Conservation (phyloP, 805 yeast species). For the Starmerella bacillaris region DNA sequence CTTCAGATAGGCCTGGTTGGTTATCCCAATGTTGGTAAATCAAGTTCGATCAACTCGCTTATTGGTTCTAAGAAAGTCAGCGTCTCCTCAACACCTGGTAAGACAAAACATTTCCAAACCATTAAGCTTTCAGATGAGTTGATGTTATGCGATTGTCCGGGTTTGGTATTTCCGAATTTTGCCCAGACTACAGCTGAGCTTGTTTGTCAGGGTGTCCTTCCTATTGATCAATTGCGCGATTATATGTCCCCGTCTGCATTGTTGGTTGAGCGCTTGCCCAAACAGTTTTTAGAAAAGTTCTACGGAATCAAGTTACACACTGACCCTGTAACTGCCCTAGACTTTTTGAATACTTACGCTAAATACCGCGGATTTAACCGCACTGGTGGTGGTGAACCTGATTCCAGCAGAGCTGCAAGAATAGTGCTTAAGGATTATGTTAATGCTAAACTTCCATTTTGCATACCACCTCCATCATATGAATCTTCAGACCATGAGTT, state of each 20-base stretch:
- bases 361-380: conserved; percentile 88
- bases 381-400: conserved; percentile 92
- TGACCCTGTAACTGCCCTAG: conserved; percentile 61
- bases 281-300: conserved; percentile 68
- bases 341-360: conserved; percentile 77
- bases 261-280: conserved; percentile 77
- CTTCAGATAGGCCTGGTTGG: conserved; percentile 92
- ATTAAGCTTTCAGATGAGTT: conserved; percentile 68
- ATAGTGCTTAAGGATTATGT: conserved; percentile 87
- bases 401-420: conserved; percentile 86
- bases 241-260: conserved; percentile 73
- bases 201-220: conserved; percentile 96
- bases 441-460: conserved; percentile 68
- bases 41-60: conserved; percentile 93
- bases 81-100: conserved; percentile 96
- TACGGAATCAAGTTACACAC: conserved; percentile 82
- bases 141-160: conserved; percentile 94
- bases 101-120: conserved; percentile 97
- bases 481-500: conserved; percentile 44
- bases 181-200: conserved; percentile 92
- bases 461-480: conserved; percentile 71
- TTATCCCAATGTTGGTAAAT: conserved; percentile 90
- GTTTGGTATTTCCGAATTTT: conserved; percentile 93
- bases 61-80: conserved; percentile 96
- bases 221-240: conserved; percentile 92